A percentile compares a stretch with the other conserved stretches of the same genome.
Conservation (phyloP, 2,329 filamentous ascomycete genomes). For the Thielaviopsis ethacetica region DNA sequence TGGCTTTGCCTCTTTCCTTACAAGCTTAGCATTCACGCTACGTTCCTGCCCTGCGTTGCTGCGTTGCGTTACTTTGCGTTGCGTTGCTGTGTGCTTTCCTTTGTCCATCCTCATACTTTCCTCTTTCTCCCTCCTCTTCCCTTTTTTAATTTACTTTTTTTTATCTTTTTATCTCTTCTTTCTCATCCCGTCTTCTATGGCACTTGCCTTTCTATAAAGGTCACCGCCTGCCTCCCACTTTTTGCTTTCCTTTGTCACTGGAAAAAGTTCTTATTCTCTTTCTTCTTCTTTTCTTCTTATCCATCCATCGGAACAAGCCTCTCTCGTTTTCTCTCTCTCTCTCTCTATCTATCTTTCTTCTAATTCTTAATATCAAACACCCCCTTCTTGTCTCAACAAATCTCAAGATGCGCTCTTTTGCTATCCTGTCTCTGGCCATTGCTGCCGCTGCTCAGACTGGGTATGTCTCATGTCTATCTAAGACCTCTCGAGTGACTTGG, state of each 20-base stretch:
- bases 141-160: not conserved
- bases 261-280: not conserved
- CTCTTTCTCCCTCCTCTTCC: not conserved
- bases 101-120: no score
- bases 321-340: not conserved
- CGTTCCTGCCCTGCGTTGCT: no score
- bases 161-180: not conserved
- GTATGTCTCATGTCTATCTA: not conserved
- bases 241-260: not conserved
- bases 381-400: not conserved
- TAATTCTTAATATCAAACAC: constrained; percentile 3
- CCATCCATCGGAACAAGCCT: not conserved
- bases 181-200: no score
- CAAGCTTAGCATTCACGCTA: no score
- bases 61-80: no score
- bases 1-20: no score
- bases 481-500: no score
- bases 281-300: not conserved
- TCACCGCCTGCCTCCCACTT: not conserved
- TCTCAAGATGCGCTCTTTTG: constrained; percentile 9
- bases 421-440: constrained; percentile 7
- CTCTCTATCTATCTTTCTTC: not conserved
- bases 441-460: constrained; percentile 9
- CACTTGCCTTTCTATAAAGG: not conserved
- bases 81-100: no score